Evolutionary conservation across 495 filamentous ascomycete species (phyloP), one percentile per base, ranked within the genome.

Genomic region (Aspergillus affinis): DNA sequence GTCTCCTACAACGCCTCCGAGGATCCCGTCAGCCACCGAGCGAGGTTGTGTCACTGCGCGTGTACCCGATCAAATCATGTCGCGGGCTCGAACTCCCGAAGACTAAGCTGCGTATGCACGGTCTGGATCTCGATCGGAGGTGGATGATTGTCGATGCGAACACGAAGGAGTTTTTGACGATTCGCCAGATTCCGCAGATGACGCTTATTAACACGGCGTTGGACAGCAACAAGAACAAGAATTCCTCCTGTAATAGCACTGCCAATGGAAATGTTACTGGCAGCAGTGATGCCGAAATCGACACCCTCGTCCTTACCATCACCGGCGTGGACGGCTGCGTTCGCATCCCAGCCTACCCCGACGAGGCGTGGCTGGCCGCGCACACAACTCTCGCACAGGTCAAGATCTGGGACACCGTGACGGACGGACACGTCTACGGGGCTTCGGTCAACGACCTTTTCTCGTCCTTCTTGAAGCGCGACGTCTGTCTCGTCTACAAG

Each of bases 11-110:
- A n/a, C 47, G 23, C 51, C 46, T 54, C 48, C 44, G 48, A 8
- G 13, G 19, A 12, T 45, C 21, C 19, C 29, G 32, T 36, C 32
- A 27, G 26, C 51, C 55, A 46, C 58, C 4, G 32, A 74, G 65
- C 58, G 73, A 75, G 27, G 73, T 79, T 41, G 55, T 72, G 61
- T 69, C 72, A 8, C 54, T 97, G 48, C 90, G 86, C 74, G 85
- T 95, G 60, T 96, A 94, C 73, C 93, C 93, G 4, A 81, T 98
- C 65, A 97, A 98, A 75, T 92, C 89, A 54, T 97, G 93, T 72
- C 81, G 83, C 62, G 90, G 90, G 23, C 84, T 97, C 57, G 85
- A 92, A 69, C 69, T 96, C 61, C 71, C 78, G 51, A 69, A 81
- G 56, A 86, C 84, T 49, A 85, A 82, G 32, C 80, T 96, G 4